Evolutionary conservation across 176 grass and related monocot genomes (phyloP).

Genomic region (Avena eriantha): DNA sequence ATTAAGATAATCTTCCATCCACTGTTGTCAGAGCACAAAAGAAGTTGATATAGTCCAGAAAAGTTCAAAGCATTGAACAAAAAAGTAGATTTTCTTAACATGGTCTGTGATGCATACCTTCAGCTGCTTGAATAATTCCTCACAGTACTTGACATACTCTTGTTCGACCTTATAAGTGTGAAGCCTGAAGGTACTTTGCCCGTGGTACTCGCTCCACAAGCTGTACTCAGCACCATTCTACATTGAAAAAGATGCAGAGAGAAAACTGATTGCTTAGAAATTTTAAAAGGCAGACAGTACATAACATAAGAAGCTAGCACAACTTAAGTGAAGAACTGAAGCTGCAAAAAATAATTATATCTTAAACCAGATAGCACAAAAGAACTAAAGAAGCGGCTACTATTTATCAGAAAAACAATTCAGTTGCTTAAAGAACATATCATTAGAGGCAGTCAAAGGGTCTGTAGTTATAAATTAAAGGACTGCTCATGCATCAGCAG

Average conservation of each 20-base stretch:
- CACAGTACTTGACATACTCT: slow-evolving; percentile 15
- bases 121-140: slow-evolving; percentile 1
- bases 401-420: background rate
- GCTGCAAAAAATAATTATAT: background rate
- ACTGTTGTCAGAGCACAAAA: slow-evolving; percentile 1
- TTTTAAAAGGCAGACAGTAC: background rate
- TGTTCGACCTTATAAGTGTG: background rate
- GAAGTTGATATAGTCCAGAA: background rate
- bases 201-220: background rate
- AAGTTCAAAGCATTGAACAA: background rate
- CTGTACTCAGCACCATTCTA: background rate
- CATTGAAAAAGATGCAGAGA: background rate
- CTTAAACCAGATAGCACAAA: background rate
- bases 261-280: background rate
- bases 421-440: background rate
- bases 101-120: background rate
- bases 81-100: background rate
- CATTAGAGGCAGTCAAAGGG: background rate
- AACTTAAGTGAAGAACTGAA: background rate
- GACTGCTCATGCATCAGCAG: background rate
- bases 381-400: background rate
- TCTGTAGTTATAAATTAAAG: background rate
- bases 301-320: background rate
- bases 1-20: background rate
- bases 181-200: too few relatives aligned